Conservation (phyloP, 2,329 filamentous ascomycete species). For the Botrytis squamosa region DNA sequence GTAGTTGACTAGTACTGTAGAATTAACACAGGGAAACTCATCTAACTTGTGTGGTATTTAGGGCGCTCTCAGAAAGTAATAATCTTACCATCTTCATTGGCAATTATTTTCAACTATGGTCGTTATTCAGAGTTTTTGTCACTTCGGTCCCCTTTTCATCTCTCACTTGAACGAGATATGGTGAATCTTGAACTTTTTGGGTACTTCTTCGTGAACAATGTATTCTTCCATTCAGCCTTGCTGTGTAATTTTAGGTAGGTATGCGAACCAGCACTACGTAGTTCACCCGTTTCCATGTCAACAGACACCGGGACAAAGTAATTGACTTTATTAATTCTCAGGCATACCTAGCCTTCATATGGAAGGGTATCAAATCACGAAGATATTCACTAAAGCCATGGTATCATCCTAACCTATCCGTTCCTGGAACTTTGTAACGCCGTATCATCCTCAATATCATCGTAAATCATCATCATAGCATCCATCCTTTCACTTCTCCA, state of each 20-base stretch:
- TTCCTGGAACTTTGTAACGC: not conserved
- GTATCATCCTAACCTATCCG: not conserved
- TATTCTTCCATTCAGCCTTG: not conserved
- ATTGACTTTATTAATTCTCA: not conserved
- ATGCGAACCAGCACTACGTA: not conserved
- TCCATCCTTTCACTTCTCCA: not conserved
- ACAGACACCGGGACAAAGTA: not conserved
- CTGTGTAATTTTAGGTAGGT: not conserved
- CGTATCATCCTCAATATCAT: not conserved
- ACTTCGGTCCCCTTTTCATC: not conserved
- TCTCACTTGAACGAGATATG: not conserved
- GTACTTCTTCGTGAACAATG: not conserved
- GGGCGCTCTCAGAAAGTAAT: not conserved
- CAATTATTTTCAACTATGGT: too few relatives aligned
- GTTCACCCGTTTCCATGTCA: not conserved
- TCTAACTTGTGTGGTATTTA: not conserved
- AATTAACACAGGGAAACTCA: not conserved
- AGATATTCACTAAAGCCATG: slow-evolving; percentile 9
- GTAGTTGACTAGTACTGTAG: too few relatives aligned
- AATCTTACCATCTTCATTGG: not conserved
- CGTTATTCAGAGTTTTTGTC: not conserved
- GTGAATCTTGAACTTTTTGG: not conserved
- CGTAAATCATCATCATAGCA: not conserved
- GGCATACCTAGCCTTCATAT: not conserved
- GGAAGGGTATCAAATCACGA: slow-evolving; percentile 5